phyloP scores from a whole-genome alignment of 306 rosid species.

The Cucumis hystrix region DNA sequence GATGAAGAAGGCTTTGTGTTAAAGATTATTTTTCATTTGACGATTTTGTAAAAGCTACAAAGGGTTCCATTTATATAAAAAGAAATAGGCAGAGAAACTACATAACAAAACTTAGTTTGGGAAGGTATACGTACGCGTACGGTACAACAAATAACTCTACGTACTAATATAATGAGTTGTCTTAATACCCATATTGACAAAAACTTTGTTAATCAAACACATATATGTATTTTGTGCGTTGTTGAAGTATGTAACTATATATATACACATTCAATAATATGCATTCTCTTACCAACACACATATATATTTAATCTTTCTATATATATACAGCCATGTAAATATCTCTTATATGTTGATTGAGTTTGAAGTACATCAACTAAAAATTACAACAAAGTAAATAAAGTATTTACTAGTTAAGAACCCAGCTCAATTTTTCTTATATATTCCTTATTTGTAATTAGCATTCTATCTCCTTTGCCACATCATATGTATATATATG shows the following conservation, averaged over 20 bases:
- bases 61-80: neutral
- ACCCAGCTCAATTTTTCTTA: too few relatives aligned
- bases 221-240: neutral
- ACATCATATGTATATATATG: too few relatives aligned
- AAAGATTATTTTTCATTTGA: neutral
- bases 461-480: too few relatives aligned
- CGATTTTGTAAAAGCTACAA: neutral
- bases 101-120: neutral
- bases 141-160: neutral
- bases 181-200: neutral
- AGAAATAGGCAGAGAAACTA: neutral
- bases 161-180: neutral
- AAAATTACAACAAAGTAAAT: too few relatives aligned
- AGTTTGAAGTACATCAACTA: too few relatives aligned
- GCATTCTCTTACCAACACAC: neutral
- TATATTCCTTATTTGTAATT: too few relatives aligned
- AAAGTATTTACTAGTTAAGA: too few relatives aligned
- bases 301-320: too few relatives aligned
- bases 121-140: neutral
- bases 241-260: neutral
- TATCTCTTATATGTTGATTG: too few relatives aligned
- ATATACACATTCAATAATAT: too few relatives aligned
- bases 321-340: too few relatives aligned
- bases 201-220: neutral
- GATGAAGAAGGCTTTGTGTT: too few relatives aligned